A percentile compares a stretch with the other conserved stretches of the same genome.
Conservation (phyloP, 2,329 filamentous ascomycete species). For the Westerdykella ornata region DNA sequence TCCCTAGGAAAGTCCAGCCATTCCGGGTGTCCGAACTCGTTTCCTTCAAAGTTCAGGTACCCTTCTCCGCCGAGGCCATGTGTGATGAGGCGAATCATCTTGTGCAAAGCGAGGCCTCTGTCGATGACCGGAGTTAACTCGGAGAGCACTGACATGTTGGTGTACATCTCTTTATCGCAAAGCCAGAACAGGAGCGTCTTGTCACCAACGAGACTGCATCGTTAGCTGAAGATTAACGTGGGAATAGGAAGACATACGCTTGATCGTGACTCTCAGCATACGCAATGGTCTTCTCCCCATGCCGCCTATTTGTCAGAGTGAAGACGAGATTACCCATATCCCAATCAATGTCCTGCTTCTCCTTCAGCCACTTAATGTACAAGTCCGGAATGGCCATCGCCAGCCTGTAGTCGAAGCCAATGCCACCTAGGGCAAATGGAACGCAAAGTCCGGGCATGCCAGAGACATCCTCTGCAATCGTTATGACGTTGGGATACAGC, state of each 20-base stretch:
- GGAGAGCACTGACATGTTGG: slow-evolving; percentile 84
- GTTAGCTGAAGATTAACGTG: slow-evolving; percentile 11
- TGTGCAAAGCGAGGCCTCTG: slow-evolving; percentile 86
- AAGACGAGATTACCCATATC: slow-evolving; percentile 78
- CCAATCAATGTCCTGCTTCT: slow-evolving; percentile 85
- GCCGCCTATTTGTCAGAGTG: slow-evolving; percentile 84
- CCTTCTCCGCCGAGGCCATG: slow-evolving; percentile 89
- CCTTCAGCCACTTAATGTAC: slow-evolving; percentile 98
- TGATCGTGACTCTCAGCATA: slow-evolving; percentile 98
- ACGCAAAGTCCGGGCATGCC: slow-evolving; percentile 97
- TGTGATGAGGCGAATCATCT: slow-evolving; percentile 93
- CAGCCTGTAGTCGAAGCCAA: slow-evolving; percentile 94
- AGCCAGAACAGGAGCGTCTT: slow-evolving; percentile 98
- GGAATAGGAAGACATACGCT: slow-evolving; percentile 57
- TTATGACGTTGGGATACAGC: slow-evolving; percentile 83
- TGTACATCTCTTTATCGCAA: slow-evolving; percentile 95
- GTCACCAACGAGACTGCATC: slow-evolving; percentile 78
- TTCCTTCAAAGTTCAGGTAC: slow-evolving; percentile 97
- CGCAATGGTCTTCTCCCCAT: slow-evolving; percentile 96
- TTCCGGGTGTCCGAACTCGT: slow-evolving; percentile 97
- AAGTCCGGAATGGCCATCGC: slow-evolving; percentile 98
- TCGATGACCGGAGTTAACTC: slow-evolving; percentile 84
- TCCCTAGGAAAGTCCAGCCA: slow-evolving; percentile 97
- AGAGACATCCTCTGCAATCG: slow-evolving; percentile 93
- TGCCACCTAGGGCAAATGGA: slow-evolving; percentile 74